Percentiles rank a stretch among this genome's conserved stretches.
These are phyloP conservation scores for Neurospora sp. DNA, from an alignment of 495 filamentous ascomycete genomes.

Conservation along the genomic window DNA sequence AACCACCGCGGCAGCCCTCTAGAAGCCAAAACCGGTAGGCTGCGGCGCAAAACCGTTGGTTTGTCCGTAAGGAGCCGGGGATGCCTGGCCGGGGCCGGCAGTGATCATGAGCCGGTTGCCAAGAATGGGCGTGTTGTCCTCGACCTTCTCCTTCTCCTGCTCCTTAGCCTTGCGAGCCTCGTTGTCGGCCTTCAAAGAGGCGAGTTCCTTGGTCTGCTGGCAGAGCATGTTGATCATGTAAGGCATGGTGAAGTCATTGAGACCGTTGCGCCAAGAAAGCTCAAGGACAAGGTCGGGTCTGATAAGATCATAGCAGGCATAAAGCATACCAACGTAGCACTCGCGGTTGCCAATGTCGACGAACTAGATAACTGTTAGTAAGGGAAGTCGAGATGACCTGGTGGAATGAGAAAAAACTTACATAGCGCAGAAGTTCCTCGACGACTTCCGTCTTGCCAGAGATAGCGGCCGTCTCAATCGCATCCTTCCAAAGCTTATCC, in stretches of 20 bases:
- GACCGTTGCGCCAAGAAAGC: constrained; percentile 90
- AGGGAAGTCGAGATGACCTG: not conserved
- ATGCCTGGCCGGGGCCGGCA: constrained; percentile 60
- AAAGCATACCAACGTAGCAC: constrained; percentile 98
- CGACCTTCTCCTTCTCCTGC: constrained; percentile 73
- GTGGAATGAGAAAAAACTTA: constrained; percentile 43
- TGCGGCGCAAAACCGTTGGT: constrained; percentile 76
- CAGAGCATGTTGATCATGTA: constrained; percentile 98
- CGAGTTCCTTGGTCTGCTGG: constrained; percentile 80
- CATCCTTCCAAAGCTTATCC: constrained; percentile 99
- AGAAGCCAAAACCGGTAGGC: constrained; percentile 57
- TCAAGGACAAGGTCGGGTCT: constrained; percentile 86
- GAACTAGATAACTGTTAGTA: constrained; percentile 55
- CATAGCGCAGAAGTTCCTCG: constrained; percentile 90
- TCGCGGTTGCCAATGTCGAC: constrained; percentile 98
- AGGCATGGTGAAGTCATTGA: constrained; percentile 97
- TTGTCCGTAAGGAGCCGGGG: constrained; percentile 56
- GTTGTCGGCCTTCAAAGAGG: constrained; percentile 85
- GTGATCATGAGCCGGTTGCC: constrained; percentile 94
- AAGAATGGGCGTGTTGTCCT: constrained; percentile 89
- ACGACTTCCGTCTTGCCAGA: constrained; percentile 85
- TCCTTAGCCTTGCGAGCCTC: constrained; percentile 92
- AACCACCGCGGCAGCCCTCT: constrained; percentile 20
- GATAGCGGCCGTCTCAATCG: constrained; percentile 97
- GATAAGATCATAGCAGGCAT: constrained; percentile 96